Base-by-base conservation (phyloP, 2,329 filamentous ascomycete genomes). In the Penicillium sp. region DNA sequence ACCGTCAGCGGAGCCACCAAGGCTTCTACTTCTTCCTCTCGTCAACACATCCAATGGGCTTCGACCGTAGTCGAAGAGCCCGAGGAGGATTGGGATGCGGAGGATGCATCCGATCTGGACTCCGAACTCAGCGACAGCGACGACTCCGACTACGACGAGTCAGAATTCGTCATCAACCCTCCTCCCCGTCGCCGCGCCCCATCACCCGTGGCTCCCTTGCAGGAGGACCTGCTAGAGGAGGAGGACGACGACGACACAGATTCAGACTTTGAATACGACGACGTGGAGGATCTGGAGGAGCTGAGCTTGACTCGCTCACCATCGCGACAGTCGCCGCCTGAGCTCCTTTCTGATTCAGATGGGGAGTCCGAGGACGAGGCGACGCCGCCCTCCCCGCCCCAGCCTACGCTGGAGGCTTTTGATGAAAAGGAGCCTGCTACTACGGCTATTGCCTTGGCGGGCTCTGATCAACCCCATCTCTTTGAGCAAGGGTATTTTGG, bases 31-130 rank as follows among this genome's bases (percentile, higher is more conserved):
- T 54, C 63, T 10, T 53, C 52, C 10, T 63, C 73, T 53, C 77
- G 84, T 55, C 81, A 80, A 69, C 87, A 87, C 74, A 82, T 95
- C 61, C 85, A 91, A 77, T 95, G 88, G 88, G 87, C 87, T 64
- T 87, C 94, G 69, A 77, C 80, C 49, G 79, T 90, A 56, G 77
- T 80, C 53, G 86, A 90, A 70, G 84, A 87, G 57, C 73, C 79
- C 45, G 81, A 87, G 19, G 44, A 46, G 66, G 84, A 88, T 58
- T 83, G 80, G 75, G 75, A 82, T 4, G 19, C 44, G 57, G 82
- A 85, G 58, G 82, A 87, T 57, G 78, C 79, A 57, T 69, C 64
- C 51, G 77, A 80, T 48, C 79, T 75, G 13, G 77, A 79, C 53
- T 75, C 70, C 8, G 74, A 77, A 33, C 69, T 74, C 61, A 77